These are phyloP conservation scores for Eimeria zaria DNA, from an alignment of 169 alveolate species.

Conservation along the genomic window DNA sequence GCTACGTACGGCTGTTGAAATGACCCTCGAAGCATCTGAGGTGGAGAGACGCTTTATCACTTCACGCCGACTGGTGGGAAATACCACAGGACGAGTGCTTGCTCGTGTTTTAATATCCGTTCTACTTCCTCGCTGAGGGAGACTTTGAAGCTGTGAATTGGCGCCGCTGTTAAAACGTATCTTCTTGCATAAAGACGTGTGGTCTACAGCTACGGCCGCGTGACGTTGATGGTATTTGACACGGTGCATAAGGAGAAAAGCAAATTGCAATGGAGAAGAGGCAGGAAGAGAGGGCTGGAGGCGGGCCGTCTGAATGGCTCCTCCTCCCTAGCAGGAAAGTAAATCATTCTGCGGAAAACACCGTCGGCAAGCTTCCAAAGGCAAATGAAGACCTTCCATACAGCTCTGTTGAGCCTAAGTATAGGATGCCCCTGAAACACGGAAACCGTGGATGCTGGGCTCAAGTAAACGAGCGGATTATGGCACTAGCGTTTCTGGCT, in stretches of 20 bases:
- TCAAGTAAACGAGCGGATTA: not conserved
- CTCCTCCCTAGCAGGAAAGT: not conserved
- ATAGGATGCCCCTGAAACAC: not conserved
- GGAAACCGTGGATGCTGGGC: not conserved
- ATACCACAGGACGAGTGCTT: not conserved
- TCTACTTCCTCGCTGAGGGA: not conserved
- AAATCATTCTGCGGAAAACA: not conserved
- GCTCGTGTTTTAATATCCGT: not conserved
- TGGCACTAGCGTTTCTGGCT: not conserved
- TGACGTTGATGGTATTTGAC: not conserved
- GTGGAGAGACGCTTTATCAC: no score
- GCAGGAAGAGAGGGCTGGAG: not conserved
- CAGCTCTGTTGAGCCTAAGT: not conserved
- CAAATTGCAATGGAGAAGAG: not conserved
- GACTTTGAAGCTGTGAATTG: not conserved
- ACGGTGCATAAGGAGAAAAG: not conserved
- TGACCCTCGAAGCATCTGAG: no score
- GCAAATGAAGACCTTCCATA: not conserved
- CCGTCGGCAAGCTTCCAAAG: not conserved
- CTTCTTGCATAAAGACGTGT: not conserved
- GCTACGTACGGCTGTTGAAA: no score
- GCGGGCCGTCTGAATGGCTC: not conserved
- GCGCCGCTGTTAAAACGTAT: not conserved
- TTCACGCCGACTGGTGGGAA: no score
- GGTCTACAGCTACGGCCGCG: not conserved